These are phyloP conservation scores for Hypholoma sublateritium DNA, from an alignment of 768 basidiomycete species.

Conservation along the genomic window DNA sequence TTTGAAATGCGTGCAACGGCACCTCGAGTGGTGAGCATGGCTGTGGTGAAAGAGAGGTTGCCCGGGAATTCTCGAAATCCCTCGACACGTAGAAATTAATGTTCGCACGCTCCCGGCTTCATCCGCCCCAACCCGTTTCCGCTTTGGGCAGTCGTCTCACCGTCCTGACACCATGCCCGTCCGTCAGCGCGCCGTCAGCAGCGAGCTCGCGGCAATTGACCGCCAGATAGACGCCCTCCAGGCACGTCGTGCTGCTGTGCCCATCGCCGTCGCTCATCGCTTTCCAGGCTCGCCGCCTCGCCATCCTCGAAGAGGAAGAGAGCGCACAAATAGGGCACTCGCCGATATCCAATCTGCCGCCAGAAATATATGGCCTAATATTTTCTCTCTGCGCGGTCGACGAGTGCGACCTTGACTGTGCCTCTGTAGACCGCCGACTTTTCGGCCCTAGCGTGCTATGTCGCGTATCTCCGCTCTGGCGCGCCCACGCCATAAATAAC, in stretches of 20 bases:
- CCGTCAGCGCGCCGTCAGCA: no score
- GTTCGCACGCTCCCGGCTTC: constrained; percentile 51
- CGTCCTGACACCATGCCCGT: no score
- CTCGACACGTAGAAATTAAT: constrained; percentile 47
- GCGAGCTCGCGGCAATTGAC: no score
- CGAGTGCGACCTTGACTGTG: constrained; percentile 9
- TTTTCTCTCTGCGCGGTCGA: constrained; percentile 17
- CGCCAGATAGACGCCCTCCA: no score
- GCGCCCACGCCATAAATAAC: constrained; percentile 16
- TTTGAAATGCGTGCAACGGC: constrained; percentile 84
- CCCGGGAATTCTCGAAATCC: constrained; percentile 28
- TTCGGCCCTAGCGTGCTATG: constrained; percentile 14
- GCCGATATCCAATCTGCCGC: constrained; percentile 19
- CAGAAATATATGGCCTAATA: constrained; percentile 19
- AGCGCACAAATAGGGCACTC: not conserved
- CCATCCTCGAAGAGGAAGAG: no score
- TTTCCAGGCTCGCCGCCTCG: no score
- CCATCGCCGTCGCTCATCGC: no score
- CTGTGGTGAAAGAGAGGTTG: constrained; percentile 33
- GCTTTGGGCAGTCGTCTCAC: not conserved
- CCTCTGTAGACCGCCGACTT: not conserved
- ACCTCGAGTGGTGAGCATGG: constrained; percentile 86
- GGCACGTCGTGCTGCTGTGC: no score
- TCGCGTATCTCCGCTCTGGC: constrained; percentile 22
- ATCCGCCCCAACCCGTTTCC: constrained; percentile 28